Conservation (phyloP, 2,329 filamentous ascomycete genomes). For the Bipolaris victoriae region DNA sequence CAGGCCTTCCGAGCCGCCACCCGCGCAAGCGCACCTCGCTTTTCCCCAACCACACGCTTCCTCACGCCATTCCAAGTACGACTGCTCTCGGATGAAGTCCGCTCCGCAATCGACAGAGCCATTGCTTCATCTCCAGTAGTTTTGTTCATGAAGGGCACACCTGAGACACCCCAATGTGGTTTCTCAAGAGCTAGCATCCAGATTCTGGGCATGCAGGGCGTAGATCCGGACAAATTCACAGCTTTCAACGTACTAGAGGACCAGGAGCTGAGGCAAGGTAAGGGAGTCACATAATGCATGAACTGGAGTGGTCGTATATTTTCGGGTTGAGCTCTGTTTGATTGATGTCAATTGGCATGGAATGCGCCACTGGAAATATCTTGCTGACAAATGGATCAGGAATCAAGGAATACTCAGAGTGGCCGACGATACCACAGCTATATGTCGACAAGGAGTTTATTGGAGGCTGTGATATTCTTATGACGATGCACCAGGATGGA, state of each 20-base stretch:
- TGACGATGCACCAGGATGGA: conserved; percentile 96
- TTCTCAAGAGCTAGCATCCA: conserved; percentile 96
- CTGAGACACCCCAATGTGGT: conserved; percentile 93
- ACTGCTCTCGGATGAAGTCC: conserved; percentile 79
- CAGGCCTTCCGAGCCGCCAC: conserved; percentile 48
- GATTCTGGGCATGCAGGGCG: conserved; percentile 91
- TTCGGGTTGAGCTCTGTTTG: not conserved
- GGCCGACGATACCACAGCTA: conserved; percentile 97
- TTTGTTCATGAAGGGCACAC: conserved; percentile 99
- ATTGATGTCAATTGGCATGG: not conserved
- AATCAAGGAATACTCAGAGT: conserved; percentile 99
- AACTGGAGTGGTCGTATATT: not conserved
- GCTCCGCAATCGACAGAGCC: conserved; percentile 85
- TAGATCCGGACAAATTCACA: conserved; percentile 95
- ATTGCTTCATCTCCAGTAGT: conserved; percentile 89
- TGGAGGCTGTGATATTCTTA: conserved; percentile 95
- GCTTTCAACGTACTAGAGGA: conserved; percentile 98
- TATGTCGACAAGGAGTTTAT: conserved; percentile 96
- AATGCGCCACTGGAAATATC: not conserved
- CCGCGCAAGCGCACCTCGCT: conserved; percentile 35
- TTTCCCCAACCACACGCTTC: conserved; percentile 51
- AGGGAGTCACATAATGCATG: not conserved
- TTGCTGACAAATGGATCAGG: conserved; percentile 59
- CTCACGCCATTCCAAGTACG: conserved; percentile 60
- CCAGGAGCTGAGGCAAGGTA: conserved; percentile 80